Conservation (phyloP, 2,329 filamentous ascomycete species). For the Aspergillus fructus region DNA sequence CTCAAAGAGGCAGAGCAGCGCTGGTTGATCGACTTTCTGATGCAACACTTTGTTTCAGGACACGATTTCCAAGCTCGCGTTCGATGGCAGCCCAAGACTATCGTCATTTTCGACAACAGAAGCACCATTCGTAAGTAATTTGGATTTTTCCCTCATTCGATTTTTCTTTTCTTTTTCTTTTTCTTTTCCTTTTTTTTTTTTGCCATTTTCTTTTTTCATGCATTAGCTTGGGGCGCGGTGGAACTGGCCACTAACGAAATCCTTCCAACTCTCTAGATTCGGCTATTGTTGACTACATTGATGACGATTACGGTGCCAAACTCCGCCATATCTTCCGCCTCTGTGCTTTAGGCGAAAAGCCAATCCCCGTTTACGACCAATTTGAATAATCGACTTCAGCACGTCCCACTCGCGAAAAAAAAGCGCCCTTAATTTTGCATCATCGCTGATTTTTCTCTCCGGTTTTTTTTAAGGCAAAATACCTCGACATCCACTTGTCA, state of each 20-base stretch:
- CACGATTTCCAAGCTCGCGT: conserved; percentile 51
- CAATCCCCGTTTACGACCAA: conserved; percentile 45
- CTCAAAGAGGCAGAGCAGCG: conserved; percentile 49
- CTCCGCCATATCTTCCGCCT: conserved; percentile 53
- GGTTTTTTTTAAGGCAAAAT: neutral
- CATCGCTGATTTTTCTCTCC: neutral
- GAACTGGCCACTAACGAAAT: conserved; percentile 15
- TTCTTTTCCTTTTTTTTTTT: neutral
- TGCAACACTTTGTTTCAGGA: conserved; percentile 47
- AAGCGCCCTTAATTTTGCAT: neutral
- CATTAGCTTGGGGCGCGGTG: conserved; percentile 4
- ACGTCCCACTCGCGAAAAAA: neutral
- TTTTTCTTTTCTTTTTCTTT: too few species aligned
- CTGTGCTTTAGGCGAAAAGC: conserved; percentile 50
- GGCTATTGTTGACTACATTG: conserved; percentile 51
- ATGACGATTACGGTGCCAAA: conserved; percentile 47
- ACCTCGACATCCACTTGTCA: neutral
- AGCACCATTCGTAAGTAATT: conserved; percentile 46
- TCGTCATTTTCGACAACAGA: conserved; percentile 54
- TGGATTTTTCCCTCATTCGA: too few species aligned
- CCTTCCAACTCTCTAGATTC: conserved; percentile 38
- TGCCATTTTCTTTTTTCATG: neutral
- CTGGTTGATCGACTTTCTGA: conserved; percentile 48
- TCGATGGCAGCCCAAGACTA: conserved; percentile 49
- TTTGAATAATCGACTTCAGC: conserved; percentile 20